Conservation (phyloP, 768 basidiomycete genomes). For the Lactarius sanguifluus region DNA sequence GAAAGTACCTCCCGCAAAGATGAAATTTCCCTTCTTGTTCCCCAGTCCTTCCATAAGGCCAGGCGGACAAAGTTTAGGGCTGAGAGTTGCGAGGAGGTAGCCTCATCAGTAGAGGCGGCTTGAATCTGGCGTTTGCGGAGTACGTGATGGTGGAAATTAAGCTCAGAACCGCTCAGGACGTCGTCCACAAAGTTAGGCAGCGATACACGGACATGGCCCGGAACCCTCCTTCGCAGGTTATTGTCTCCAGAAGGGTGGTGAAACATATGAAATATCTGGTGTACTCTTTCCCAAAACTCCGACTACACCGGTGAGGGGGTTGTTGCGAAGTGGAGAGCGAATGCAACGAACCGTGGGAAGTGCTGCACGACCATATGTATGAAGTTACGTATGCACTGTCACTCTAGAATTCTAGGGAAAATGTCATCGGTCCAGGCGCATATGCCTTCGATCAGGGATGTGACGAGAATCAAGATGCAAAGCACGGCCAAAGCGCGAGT, state of each 20-base stretch:
- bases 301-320: background rate
- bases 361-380: background rate
- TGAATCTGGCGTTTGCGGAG: background rate
- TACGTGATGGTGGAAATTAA: constrained; percentile 7
- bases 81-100: background rate
- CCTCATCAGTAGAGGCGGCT: background rate
- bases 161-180: background rate
- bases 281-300: background rate
- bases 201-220: background rate
- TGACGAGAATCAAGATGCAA: background rate
- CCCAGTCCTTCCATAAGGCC: background rate
- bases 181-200: background rate
- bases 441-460: background rate
- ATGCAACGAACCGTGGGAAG: background rate
- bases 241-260: background rate
- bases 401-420: background rate
- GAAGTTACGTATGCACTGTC: background rate
- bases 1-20: background rate
- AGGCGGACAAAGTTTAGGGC: background rate
- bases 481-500: background rate
- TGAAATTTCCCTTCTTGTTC: background rate
- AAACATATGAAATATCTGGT: background rate
- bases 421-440: background rate
- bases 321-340: background rate
- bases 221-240: background rate